Base-by-base conservation (phyloP, 208 protist genomes). In the Acanthamoeba sp. region DNA sequence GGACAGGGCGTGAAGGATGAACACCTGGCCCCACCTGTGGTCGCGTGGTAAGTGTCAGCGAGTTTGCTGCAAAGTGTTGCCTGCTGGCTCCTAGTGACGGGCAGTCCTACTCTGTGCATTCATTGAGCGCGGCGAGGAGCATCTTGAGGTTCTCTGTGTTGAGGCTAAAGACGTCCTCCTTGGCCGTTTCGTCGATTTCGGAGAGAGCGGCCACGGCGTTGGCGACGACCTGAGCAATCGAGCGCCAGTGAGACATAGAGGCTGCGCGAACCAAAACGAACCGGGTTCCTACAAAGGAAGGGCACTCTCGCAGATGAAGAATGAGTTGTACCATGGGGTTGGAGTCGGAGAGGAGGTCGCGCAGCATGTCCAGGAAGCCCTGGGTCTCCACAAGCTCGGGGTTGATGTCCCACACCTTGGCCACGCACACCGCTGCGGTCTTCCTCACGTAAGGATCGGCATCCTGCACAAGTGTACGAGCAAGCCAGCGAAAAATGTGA, bases 401-500 rank as follows among this genome's bases (percentile, higher is more conserved):
- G 73, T 98, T 98, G 38, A 99, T 97, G 94, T 99, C 98, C 95
- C 99, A 99, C 22, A 99, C 95, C 96, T 99, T 99, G 6, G 99
- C 97, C 76, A 99, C 98, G 82, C 98, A 99, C 48, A 99, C 97
- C 14, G 98, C 99, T 9, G 99, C 99, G 24, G 98, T 99, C 94
- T 99, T 99, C 59, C 99, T 97, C 3, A 99, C 99, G 95, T 99
- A 99, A 48, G 99, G 98, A 95, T 99, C 99, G 55, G 94, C 93
- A 95, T 99, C 99, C 95, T 97, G 95, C 42, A 90, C 7, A 24
- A 16, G 18, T 73, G 64, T n/a, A n/a, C n/a, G n/a, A 57, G 1
- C 50, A 14, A 57, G 16, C 50, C 45, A 10, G 45, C 45, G 20
- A 6, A 14, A 14, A 57, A 22, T 22, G 50, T 57, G 18, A 57